These are phyloP conservation scores for Zasmidium citrigriseum DNA, from an alignment of 2,329 filamentous ascomycete species.

Conservation along the genomic window DNA sequence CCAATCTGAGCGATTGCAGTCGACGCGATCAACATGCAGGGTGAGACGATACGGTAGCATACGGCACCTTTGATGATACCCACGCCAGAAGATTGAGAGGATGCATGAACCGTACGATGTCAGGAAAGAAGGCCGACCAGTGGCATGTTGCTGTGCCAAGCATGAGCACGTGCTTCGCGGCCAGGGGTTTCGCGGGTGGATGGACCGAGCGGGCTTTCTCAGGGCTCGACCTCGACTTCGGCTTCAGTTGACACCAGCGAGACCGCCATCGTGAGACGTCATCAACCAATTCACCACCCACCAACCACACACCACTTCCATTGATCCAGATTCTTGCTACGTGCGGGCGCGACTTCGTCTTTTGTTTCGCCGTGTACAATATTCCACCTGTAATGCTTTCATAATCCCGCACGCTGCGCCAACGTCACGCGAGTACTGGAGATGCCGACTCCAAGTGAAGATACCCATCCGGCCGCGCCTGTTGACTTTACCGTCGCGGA, in stretches of 20 bases:
- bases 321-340: slow-evolving; percentile 1
- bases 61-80: not conserved
- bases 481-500: slow-evolving; percentile 6
- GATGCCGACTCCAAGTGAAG: slow-evolving; percentile 27
- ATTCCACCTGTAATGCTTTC: slow-evolving; percentile 16
- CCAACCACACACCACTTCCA: not conserved
- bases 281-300: not conserved
- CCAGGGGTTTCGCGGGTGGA: not conserved
- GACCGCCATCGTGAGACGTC: slow-evolving; percentile 5
- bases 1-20: slow-evolving; percentile 27
- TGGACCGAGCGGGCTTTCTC: not conserved
- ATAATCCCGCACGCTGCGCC: slow-evolving; percentile 11
- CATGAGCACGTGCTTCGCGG: not conserved
- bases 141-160: not conserved
- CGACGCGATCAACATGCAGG: not conserved
- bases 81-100: not conserved
- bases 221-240: not conserved
- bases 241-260: not conserved
- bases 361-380: slow-evolving; percentile 14
- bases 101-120: not conserved
- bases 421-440: slow-evolving; percentile 26
- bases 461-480: slow-evolving; percentile 11
- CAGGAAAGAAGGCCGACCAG: not conserved
- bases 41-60: not conserved
- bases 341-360: slow-evolving; percentile 8